Base-by-base conservation (phyloP, 768 basidiomycete species). In the Rickenella mellea region DNA sequence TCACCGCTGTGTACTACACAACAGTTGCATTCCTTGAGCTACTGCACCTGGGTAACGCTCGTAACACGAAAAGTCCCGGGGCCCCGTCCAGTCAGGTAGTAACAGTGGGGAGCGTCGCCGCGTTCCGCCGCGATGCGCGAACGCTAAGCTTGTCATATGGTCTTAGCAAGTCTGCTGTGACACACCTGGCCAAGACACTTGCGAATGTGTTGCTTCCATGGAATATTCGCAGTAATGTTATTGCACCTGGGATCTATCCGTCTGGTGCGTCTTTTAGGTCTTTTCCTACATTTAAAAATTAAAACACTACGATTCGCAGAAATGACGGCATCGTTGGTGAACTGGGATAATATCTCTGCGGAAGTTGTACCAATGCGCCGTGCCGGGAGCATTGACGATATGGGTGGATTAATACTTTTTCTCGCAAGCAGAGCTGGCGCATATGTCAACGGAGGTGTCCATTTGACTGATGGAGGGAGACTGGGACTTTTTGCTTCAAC, bases 1-100 rank as follows among this genome's bases (percentile, higher is more conserved):
- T 43, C 24, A 39, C 36, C 6, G 48, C 41, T 22, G 46, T 47
- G 39, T 57, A 57, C 43, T 64, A 60, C 49, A 52, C 53, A 8
- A 52, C 61, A 5, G 58, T 58, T 40, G 62, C 62, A 12, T 60
- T 64, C 54, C 45, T 64, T 17, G 58, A 60, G 6, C 50, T 64
- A 1, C 51, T 64, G 1, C 47, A 48, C 14, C 53, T 52, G 11
- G 61, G 61, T n/a, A 57, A 54, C 4, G 44, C 56, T 3, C 19
- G 33, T 10, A n/a, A n/a, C n/a, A n/a, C n/a, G n/a, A 17, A 22
- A 17, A 10, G 3, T 11, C 39, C 39, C 11, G 55, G 28, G 12
- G 37, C 41, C 1, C 41, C 43, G 20, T 21, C 47, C 6, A 48
- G 47, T 21, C 47, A 48, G 27, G 47, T 48, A 7, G 36, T 48